Conservation (phyloP, 805 yeast species). For the Spathaspora boniae region DNA sequence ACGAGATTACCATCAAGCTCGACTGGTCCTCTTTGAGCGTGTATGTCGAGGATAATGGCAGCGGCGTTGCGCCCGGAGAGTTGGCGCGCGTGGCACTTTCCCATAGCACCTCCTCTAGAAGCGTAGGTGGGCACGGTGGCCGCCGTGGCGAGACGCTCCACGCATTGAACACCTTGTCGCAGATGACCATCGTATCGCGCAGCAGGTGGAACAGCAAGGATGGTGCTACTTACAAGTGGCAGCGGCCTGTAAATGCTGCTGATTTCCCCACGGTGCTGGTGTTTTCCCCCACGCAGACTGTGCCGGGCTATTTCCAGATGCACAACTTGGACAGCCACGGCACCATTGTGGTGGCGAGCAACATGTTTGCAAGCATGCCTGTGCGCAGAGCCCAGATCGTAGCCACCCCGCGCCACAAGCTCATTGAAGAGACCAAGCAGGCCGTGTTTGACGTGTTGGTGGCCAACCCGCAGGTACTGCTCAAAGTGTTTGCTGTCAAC, state of each 20-base stretch:
- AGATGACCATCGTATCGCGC: conserved; percentile 48
- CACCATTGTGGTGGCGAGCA: conserved; percentile 33
- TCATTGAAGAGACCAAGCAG: conserved; percentile 25
- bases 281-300: not conserved
- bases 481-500: conserved; percentile 5
- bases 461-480: conserved; percentile 14
- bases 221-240: not conserved
- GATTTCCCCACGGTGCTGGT: not conserved
- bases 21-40: conserved; percentile 32
- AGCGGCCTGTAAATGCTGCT: no score
- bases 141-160: conserved; percentile 72
- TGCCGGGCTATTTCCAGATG: conserved; percentile 3
- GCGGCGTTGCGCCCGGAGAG: conserved; percentile 55
- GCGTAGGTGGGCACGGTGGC: no score
- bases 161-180: conserved; percentile 47
- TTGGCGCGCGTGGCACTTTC: conserved; percentile 44
- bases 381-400: conserved; percentile 35
- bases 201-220: conserved; percentile 2
- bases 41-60: conserved; percentile 64
- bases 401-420: conserved; percentile 15
- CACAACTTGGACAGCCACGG: conserved; percentile 23
- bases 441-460: conserved; percentile 26
- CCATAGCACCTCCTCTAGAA: conserved; percentile 31
- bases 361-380: conserved; percentile 42
- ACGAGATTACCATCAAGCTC: conserved; percentile 27